phyloP scores from a whole-genome alignment of 805 yeast species.

The Tetrapisispora nanseiensis region DNA sequence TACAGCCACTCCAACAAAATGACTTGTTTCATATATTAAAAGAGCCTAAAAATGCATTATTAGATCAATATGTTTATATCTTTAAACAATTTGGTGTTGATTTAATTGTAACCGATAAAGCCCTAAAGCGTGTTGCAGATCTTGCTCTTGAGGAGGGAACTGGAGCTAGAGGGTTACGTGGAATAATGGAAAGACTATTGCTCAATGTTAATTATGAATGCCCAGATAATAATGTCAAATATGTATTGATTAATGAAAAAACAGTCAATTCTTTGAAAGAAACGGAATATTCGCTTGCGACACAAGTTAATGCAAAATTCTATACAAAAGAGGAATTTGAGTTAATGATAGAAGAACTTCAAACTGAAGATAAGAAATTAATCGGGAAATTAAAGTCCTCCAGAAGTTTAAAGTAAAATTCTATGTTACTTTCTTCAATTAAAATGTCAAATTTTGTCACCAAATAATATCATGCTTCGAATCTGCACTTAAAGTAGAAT shows the following conservation, averaged over 20 bases:
- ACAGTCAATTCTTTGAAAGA: slow-evolving; percentile 35
- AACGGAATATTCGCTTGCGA: slow-evolving; percentile 23
- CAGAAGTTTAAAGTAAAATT: too few relatives aligned
- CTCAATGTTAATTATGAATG: slow-evolving; percentile 47
- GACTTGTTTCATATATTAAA: slow-evolving; percentile 42
- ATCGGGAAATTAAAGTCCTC: slow-evolving; percentile 24
- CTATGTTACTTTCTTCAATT: too few relatives aligned
- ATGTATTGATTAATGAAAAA: slow-evolving; percentile 38
- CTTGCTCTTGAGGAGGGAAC: slow-evolving; percentile 44
- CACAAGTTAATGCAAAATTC: slow-evolving; percentile 34
- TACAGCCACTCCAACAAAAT: slow-evolving; percentile 36
- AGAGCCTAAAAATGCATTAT: slow-evolving; percentile 47
- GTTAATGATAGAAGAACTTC: slow-evolving; percentile 33
- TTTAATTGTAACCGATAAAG: slow-evolving; percentile 39
- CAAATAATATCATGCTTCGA: too few relatives aligned
- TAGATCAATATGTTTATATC: slow-evolving; percentile 44
- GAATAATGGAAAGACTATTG: slow-evolving; percentile 43
- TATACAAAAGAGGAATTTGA: slow-evolving; percentile 37
- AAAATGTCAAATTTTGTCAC: too few relatives aligned
- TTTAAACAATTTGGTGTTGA: slow-evolving; percentile 45
- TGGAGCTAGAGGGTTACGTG: slow-evolving; percentile 52
- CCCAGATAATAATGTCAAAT: slow-evolving; percentile 46
- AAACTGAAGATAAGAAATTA: slow-evolving; percentile 34
- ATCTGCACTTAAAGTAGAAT: too few relatives aligned
- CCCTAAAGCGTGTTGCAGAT: slow-evolving; percentile 39